Conservation (phyloP, 306 rosid species). For the Castanopsis chinensis region DNA sequence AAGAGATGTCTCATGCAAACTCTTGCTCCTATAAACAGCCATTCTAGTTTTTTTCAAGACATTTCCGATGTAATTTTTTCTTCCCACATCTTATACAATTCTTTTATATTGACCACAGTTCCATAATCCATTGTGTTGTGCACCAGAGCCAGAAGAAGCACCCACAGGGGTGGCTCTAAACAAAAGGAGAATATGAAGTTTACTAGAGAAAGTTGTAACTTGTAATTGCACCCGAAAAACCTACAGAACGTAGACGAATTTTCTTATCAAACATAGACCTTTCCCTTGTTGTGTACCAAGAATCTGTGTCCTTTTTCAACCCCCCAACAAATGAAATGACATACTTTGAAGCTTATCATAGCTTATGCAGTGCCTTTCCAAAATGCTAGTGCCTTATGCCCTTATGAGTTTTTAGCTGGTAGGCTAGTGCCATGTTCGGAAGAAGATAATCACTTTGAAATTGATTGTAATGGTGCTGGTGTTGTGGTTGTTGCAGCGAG, state of each 20-base stretch:
- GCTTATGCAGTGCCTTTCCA: slow-evolving; percentile 29
- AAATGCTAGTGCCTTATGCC: slow-evolving; percentile 41
- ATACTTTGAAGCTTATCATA: slow-evolving; percentile 33
- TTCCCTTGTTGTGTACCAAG: slow-evolving; percentile 51
- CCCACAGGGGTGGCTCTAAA: neutral
- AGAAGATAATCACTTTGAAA: slow-evolving; percentile 36
- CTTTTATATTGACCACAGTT: too few relatives aligned
- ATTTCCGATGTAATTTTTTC: too few relatives aligned
- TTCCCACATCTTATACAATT: too few relatives aligned
- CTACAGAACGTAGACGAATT: slow-evolving; percentile 26
- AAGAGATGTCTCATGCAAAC: too few relatives aligned
- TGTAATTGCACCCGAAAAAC: slow-evolving; percentile 25
- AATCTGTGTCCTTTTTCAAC: slow-evolving; percentile 52
- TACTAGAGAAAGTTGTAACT: slow-evolving; percentile 42
- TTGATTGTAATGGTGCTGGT: slow-evolving; percentile 55
- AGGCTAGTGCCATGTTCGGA: slow-evolving; percentile 32
- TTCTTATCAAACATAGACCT: slow-evolving; percentile 58
- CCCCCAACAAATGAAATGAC: slow-evolving; percentile 34
- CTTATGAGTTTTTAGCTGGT: slow-evolving; percentile 52
- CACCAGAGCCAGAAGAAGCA: too few relatives aligned
- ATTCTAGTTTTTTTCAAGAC: too few relatives aligned
- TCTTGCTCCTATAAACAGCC: too few relatives aligned
- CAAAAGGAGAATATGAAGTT: slow-evolving; percentile 29
- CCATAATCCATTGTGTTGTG: too few relatives aligned
- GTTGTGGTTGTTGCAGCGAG: slow-evolving; percentile 38